Conservation (phyloP, 2,329 filamentous ascomycete genomes). For the Xylaria sp. region DNA sequence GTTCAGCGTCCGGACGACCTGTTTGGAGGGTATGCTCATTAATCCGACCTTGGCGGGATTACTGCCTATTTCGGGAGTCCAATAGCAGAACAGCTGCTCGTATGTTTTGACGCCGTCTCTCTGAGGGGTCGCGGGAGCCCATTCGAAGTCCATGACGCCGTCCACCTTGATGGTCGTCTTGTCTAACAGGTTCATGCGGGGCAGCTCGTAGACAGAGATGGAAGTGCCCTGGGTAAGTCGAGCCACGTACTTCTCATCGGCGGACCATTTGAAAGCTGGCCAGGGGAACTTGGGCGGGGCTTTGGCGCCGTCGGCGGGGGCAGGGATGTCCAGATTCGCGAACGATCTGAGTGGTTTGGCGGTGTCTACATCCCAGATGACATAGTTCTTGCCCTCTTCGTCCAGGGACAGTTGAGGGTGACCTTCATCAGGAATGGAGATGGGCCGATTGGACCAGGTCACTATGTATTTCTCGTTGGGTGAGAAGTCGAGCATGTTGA, state of each 20-base stretch:
- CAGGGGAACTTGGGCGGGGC: slow-evolving; percentile 87
- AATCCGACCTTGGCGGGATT: slow-evolving; percentile 97
- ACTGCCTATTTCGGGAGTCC: slow-evolving; percentile 97
- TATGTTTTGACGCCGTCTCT: slow-evolving; percentile 89
- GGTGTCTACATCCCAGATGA: slow-evolving; percentile 96
- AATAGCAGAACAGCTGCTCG: slow-evolving; percentile 97
- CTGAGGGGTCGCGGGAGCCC: slow-evolving; percentile 85
- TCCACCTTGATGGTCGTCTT: slow-evolving; percentile 96
- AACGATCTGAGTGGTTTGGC: slow-evolving; percentile 92
- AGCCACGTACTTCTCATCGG: slow-evolving; percentile 96
- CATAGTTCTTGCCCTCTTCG: slow-evolving; percentile 99
- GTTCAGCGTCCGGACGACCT: slow-evolving; percentile 93
- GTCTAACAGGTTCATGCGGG: slow-evolving; percentile 88
- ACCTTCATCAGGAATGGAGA: slow-evolving; percentile 88
- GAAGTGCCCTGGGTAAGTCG: slow-evolving; percentile 87
- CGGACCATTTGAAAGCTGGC: slow-evolving; percentile 99
- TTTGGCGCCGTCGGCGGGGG: slow-evolving; percentile 73
- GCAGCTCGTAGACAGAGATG: slow-evolving; percentile 91
- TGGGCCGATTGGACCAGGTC: slow-evolving; percentile 95
- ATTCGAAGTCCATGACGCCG: slow-evolving; percentile 97
- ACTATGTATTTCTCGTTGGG: slow-evolving; percentile 92
- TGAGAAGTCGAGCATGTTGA: slow-evolving; percentile 96
- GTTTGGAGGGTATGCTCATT: slow-evolving; percentile 95
- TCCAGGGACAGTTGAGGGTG: slow-evolving; percentile 87
- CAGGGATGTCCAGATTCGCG: slow-evolving; percentile 84